Base-by-base conservation (phyloP, 768 basidiomycete species). In the Collybiopsis luxurians region DNA sequence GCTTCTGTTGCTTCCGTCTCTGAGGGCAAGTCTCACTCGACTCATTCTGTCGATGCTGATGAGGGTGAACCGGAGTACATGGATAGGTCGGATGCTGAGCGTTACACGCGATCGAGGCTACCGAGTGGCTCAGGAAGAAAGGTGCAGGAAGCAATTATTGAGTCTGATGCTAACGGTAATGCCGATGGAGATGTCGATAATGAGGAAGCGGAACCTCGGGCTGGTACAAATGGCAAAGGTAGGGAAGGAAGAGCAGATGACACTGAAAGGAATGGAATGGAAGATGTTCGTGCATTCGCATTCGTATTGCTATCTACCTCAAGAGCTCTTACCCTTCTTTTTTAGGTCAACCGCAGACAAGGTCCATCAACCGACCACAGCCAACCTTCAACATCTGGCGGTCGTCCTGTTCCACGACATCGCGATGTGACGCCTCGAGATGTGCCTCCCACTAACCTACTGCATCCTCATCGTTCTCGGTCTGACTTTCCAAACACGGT, bases 381-480 rank as follows among this genome's bases (percentile, higher is more conserved):
- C 13, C 31, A 34, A 15, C n/a, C 36, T 39, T 51, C 50, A 13
- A 34, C 48, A 49, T 24, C 50, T 15, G 36, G 36, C 23, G 24
- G 21, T 51, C 50, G 36, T 39, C 36, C 50, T 13, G 12, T 34
- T 23, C 21, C 21, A 24, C 31, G 34, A 36, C 50, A 56, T 47
- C 42, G 54, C 30, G 9, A 36, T 30, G 30, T 38, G 3, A 27
- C 42, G 15, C 40, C 53, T 30, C 42, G 40, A 36, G 53, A 44
- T 21, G 23, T 36, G n/a, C 42, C 53, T 31, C 40, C 17, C 43
- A 21, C 5, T 17, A 45, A 6, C 26, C 36, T 39, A 10, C n/a
- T 38, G 24, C 50, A 51, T 24, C 24, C 6, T 43, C 53, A 27
- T 46, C 31, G n/a, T 11, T 36, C 53, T 56, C 55, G 45, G n/a